phyloP scores from a whole-genome alignment of 192 early-diverging fungal species.

The Phycomyces blakesleeanus region DNA sequence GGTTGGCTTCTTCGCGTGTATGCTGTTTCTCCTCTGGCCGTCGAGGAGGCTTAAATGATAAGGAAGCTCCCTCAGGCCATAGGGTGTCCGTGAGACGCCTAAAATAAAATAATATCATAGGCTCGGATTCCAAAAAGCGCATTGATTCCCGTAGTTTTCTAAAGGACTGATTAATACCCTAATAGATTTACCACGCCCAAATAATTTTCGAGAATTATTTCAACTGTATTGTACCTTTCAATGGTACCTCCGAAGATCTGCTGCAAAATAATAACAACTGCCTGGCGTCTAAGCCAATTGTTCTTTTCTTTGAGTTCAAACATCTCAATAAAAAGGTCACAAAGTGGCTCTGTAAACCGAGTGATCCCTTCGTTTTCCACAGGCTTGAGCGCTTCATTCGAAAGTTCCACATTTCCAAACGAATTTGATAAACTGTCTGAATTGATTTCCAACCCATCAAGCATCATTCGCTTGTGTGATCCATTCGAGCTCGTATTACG shows the following conservation, averaged over 20 bases:
- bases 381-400: constrained; percentile 4
- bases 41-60: constrained; percentile 21
- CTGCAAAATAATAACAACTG: constrained; percentile 80
- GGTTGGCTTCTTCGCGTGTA: constrained; percentile 46
- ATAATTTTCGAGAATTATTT: constrained; percentile 21
- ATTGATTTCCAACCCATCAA: neutral
- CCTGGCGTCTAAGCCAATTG: constrained; percentile 87
- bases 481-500: neutral
- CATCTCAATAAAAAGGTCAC: constrained; percentile 85
- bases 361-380: constrained; percentile 38
- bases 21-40: constrained; percentile 44
- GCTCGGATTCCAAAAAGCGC: constrained; percentile 34
- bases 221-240: constrained; percentile 57
- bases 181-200: constrained; percentile 12
- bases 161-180: constrained; percentile 2
- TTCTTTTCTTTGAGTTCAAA: constrained; percentile 87
- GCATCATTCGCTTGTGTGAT: neutral
- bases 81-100: constrained; percentile 38
- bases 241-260: constrained; percentile 85
- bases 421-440: neutral
- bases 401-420: neutral
- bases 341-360: constrained; percentile 64
- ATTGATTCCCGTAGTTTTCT: constrained; percentile 43
- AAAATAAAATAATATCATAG: constrained; percentile 43
- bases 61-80: constrained; percentile 53